Percentiles rank a stretch among this genome's conserved stretches.
phyloP scores from a whole-genome alignment of 1,139 yeast species.

The Scheffersomyces segobiensis region DNA sequence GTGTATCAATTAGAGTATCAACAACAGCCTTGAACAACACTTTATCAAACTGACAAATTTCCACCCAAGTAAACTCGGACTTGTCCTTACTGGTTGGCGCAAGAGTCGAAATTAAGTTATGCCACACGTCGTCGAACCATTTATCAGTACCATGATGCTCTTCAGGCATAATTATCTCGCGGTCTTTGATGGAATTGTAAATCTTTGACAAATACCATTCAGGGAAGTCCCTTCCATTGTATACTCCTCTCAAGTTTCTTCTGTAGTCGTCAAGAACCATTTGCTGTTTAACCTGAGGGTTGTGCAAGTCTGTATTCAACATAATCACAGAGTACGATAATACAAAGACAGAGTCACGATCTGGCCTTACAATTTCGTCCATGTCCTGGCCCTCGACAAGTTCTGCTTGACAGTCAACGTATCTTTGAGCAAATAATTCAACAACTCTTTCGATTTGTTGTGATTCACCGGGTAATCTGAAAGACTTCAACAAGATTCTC shows the following conservation, averaged over 20 bases:
- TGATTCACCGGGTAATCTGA: conserved; percentile 95
- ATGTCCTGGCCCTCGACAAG: conserved; percentile 16
- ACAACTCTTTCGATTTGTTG: conserved; percentile 93
- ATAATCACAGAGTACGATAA: conserved; percentile 74
- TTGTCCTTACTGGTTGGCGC: conserved; percentile 20
- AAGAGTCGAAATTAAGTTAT: conserved; percentile 66
- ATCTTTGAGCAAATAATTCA: conserved; percentile 81
- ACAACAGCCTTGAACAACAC: conserved; percentile 66
- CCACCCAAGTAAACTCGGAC: conserved; percentile 19
- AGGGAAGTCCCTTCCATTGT: conserved; percentile 78
- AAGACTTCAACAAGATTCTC: conserved; percentile 74
- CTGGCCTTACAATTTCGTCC: conserved; percentile 57
- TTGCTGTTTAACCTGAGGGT: conserved; percentile 77
- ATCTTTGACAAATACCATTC: conserved; percentile 82
- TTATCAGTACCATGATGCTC: conserved; percentile 87
- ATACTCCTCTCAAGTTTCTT: conserved; percentile 77
- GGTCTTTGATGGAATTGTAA: conserved; percentile 74
- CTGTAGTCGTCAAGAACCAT: conserved; percentile 87
- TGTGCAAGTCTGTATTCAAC: conserved; percentile 77
- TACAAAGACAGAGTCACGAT: conserved; percentile 70
- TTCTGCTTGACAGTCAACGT: conserved; percentile 58
- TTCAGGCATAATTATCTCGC: conserved; percentile 96
- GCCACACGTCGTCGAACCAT: conserved; percentile 95
- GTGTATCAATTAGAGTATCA: conserved; percentile 62
- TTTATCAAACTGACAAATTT: conserved; percentile 58